Conservation (phyloP, 169 alveolate genomes). For the Perkinsus marinus region DNA sequence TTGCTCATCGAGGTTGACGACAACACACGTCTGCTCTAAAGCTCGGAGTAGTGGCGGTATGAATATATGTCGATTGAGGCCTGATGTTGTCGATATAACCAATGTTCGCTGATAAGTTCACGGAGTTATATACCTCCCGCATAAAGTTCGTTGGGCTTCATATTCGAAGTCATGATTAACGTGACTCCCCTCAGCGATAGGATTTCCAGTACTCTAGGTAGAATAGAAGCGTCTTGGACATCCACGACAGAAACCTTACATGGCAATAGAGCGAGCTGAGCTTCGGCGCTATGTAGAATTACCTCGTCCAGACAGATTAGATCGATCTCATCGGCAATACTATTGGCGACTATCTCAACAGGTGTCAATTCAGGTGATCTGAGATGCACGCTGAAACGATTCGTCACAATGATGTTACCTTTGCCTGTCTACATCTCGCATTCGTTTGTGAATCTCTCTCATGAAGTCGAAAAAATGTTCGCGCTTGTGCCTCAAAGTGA, state of each 20-base stretch:
- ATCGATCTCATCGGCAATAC: not conserved
- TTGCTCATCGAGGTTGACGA: not conserved
- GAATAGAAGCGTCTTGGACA: not conserved
- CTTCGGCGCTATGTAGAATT: not conserved
- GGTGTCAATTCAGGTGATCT: not conserved
- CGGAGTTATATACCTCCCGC: not conserved
- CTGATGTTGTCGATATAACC: not conserved
- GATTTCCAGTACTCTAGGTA: not conserved
- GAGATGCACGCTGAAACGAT: not conserved
- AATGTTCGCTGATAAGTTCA: not conserved
- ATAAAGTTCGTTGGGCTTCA: not conserved
- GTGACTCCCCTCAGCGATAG: not conserved
- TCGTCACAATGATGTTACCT: not conserved
- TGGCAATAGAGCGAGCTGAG: not conserved
- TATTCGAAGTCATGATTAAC: not conserved
- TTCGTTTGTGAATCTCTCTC: not conserved
- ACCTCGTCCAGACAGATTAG: not conserved
- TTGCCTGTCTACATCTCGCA: not conserved
- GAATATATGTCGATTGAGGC: not conserved
- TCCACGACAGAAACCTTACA: not conserved
- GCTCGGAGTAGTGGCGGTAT: not conserved
- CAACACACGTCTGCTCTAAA: not conserved
- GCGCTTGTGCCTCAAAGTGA: not conserved
- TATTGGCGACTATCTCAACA: not conserved
- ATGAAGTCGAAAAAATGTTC: not conserved